Conservation (phyloP, 2,329 filamentous ascomycete species). For the Leptographium radiaticola region DNA sequence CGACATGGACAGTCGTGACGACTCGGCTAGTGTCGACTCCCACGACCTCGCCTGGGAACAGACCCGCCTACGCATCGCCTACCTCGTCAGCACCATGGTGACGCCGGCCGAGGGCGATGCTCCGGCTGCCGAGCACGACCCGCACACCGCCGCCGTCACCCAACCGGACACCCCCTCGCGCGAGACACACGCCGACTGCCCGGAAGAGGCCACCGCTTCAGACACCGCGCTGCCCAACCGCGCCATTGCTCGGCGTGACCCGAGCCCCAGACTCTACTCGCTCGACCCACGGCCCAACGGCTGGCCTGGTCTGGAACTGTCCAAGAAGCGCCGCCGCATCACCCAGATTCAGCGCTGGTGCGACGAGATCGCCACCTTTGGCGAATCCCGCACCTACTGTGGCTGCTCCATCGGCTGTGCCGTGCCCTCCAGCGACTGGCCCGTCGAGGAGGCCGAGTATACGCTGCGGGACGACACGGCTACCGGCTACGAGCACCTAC, state of each 20-base stretch:
- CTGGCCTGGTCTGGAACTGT: conserved; percentile 6
- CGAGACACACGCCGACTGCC: background rate
- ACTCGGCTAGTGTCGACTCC: conserved; percentile 6
- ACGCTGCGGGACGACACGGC: background rate
- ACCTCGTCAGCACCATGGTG: conserved; percentile 12
- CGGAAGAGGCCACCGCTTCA: background rate
- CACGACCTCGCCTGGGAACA: conserved; percentile 16
- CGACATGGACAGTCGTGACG: background rate
- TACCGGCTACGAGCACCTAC: background rate
- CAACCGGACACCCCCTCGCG: background rate
- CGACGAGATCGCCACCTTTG: conserved; percentile 28
- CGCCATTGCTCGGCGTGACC: background rate
- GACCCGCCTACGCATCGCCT: conserved; percentile 13
- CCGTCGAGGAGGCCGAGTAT: background rate
- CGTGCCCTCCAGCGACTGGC: background rate
- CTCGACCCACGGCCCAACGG: background rate
- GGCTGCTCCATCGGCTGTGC: conserved; percentile 14
- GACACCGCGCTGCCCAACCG: background rate
- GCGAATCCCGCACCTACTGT: conserved; percentile 15
- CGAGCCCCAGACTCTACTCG: background rate
- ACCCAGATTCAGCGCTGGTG: conserved; percentile 36
- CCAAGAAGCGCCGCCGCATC: conserved; percentile 12
- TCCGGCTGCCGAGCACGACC: background rate
- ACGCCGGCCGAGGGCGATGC: background rate
- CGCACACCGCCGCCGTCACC: too few species aligned